Evolutionary conservation across 1,139 yeast genomes (phyloP), one percentile per base, ranked within the genome.

Genomic region (Hemisphaericaspora lyxosophila): DNA sequence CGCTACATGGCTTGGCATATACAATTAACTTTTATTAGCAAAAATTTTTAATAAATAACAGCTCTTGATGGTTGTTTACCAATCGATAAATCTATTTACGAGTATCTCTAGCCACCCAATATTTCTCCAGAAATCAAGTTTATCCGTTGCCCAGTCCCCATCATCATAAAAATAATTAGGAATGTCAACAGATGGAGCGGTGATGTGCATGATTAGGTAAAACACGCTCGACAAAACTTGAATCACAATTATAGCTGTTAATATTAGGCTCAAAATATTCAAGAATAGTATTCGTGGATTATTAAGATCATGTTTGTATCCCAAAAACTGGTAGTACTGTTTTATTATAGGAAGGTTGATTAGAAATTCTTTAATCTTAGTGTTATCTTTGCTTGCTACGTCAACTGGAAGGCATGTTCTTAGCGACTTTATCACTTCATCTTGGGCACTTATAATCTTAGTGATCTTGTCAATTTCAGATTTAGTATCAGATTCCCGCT

Each of bases 261-360:
- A 36, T 4, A 64, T 20, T 22, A 67, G 36, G 6, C 64, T 48
- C 5, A 57, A 25, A 1, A 49, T 34, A 39, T 62, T 60, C 4
- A 63, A 30, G 3, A 57, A 23, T 7, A 61, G 16, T 12, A 51
- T 34, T 11, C 61, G 62, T 7, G 44, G 17, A 30, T 45, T 54
- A 33, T 49, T 54, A 25, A 53, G 54, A 6, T 54, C 60, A 25
- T 58, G 50, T 38, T 52, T 58, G 34, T 64, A 64, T 32, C 56
- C 55, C 44, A 48, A 55, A 35, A 51, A 60, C 35, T 53, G 43
- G 33, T 55, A 56, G 42, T 62, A 60, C 38, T 67, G 70, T 38
- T 61, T 64, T 12, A 66, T 39, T 26, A 66, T 53, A 2, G 73
- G 73, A 13, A 67, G 41, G 28, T 53, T 57, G 5, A 43, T 30